Evolutionary conservation across 75 land plant genomes (phyloP).

Genomic region (Cryptomeria japonica): DNA sequence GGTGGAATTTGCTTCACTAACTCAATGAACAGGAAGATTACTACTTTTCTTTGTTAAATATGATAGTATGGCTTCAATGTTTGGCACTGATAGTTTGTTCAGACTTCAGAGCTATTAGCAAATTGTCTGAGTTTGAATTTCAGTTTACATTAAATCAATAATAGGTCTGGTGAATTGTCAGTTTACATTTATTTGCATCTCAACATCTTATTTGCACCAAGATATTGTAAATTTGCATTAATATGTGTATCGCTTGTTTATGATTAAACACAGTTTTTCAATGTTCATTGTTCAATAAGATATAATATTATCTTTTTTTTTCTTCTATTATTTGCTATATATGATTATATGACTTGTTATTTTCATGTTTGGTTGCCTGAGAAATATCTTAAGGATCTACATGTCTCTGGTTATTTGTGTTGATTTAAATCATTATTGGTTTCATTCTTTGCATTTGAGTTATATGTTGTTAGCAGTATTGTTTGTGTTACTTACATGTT

Average conservation of each 20-base stretch:
- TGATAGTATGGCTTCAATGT: not conserved
- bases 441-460: not conserved
- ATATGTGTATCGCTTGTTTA: not conserved
- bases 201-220: not conserved
- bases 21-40: not conserved
- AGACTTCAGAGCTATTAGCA: not conserved
- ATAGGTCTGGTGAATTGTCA: not conserved
- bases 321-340: not conserved
- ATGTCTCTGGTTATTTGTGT: not conserved
- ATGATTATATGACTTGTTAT: not conserved
- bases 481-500: not conserved
- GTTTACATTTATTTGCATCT: not conserved
- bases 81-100: not conserved
- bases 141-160: not conserved
- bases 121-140: not conserved
- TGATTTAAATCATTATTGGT: not conserved
- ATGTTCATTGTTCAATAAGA: no score
- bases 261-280: not conserved
- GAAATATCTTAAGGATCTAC: not conserved
- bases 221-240: not conserved
- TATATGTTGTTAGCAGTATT: conserved; percentile 2
- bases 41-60: not conserved
- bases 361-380: not conserved
- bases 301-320: not conserved
- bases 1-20: no score